phyloP scores from a whole-genome alignment of 192 early-diverging fungal genomes.

The Gryganskiella cystojenkinii region DNA sequence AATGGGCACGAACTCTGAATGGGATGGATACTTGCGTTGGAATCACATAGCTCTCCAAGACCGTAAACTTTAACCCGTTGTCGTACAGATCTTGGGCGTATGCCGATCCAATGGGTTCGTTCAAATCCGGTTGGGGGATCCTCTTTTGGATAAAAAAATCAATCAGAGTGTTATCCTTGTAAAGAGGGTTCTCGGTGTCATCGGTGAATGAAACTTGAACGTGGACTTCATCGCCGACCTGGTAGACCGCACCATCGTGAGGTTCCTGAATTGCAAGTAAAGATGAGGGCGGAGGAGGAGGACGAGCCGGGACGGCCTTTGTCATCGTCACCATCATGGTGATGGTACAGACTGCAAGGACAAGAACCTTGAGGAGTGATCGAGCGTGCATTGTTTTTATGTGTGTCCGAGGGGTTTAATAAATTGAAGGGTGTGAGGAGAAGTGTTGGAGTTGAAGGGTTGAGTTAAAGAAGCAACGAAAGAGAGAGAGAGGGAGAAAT shows the following conservation, averaged over 20 bases:
- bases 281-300: not conserved
- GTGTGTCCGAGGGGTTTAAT: no score
- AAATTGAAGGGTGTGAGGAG: no score
- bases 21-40: conserved; percentile 5
- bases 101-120: not conserved
- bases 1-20: conserved; percentile 24
- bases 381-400: conserved; percentile 34
- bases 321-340: not conserved
- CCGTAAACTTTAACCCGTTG: conserved; percentile 21
- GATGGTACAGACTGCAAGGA: conserved; percentile 16
- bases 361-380: conserved; percentile 20
- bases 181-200: conserved; percentile 9
- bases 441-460: no score
- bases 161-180: conserved; percentile 19
- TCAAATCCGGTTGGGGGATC: conserved; percentile 20
- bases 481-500: no score
- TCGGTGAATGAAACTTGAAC: conserved; percentile 11
- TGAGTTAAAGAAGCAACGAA: no score
- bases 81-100: not conserved
- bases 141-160: conserved; percentile 18
- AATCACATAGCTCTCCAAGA: conserved; percentile 21
- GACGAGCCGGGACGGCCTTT: conserved; percentile 2
- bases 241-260: conserved; percentile 4
- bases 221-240: conserved; percentile 16
- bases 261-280: conserved; percentile 14